Evolutionary conservation across 495 filamentous ascomycete genomes (phyloP).

Genomic region (Cercophora newfieldiana): DNA sequence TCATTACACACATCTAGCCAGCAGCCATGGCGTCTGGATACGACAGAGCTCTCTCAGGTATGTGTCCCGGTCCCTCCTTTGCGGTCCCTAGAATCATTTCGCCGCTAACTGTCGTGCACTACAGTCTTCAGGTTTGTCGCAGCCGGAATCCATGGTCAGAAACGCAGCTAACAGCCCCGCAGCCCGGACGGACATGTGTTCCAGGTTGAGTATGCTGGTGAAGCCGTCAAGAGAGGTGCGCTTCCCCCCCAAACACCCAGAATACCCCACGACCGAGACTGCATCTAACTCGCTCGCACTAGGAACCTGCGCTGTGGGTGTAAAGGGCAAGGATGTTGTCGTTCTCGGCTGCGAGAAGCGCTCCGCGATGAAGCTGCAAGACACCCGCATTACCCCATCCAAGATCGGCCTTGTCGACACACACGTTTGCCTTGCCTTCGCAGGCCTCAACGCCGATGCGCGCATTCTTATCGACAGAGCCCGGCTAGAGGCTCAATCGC

Average conservation of each 20-base stretch:
- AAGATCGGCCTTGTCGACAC: slow-evolving; percentile 94
- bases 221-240: slow-evolving; percentile 95
- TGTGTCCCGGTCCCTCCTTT: slow-evolving; percentile 34
- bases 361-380: slow-evolving; percentile 98
- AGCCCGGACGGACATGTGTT: slow-evolving; percentile 99
- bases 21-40: slow-evolving; percentile 77
- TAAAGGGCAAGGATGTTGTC: slow-evolving; percentile 92
- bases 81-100: slow-evolving; percentile 10
- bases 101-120: slow-evolving; percentile 40
- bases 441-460: slow-evolving; percentile 95
- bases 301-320: slow-evolving; percentile 97
- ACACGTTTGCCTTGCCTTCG: slow-evolving; percentile 95
- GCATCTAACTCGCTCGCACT: slow-evolving; percentile 3
- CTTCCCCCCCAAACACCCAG: neutral
- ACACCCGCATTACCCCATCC: slow-evolving; percentile 97
- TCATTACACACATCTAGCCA: neutral
- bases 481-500: slow-evolving; percentile 92
- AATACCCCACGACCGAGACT: neutral
- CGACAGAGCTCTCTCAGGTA: slow-evolving; percentile 93
- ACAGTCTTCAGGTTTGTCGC: slow-evolving; percentile 67
- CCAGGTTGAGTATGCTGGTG: slow-evolving; percentile 98
- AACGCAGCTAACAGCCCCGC: neutral
- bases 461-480: slow-evolving; percentile 97
- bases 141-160: slow-evolving; percentile 7
- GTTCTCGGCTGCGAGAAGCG: slow-evolving; percentile 98